These are phyloP conservation scores for Ampelomyces quisqualis DNA, from an alignment of 2,329 filamentous ascomycete genomes.

Conservation along the genomic window DNA sequence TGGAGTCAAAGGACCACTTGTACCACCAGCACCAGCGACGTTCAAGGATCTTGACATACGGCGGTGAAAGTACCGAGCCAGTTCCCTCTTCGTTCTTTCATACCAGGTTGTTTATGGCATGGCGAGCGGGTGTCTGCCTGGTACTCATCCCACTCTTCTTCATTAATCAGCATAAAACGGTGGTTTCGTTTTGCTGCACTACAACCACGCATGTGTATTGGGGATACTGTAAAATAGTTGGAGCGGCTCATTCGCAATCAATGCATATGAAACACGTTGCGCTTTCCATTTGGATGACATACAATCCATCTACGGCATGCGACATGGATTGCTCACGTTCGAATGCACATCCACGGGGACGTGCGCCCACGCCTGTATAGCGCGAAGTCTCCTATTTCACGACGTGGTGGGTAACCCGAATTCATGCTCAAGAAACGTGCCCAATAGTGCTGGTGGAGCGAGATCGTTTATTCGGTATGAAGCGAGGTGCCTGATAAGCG, in stretches of 20 bases:
- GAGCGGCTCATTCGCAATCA: not conserved
- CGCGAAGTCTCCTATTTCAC: no score
- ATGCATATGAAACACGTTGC: no score
- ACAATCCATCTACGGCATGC: no score
- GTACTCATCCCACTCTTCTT: constrained; percentile 4
- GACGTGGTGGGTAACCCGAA: no score
- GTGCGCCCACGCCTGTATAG: no score
- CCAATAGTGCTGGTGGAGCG: no score
- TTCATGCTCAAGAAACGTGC: no score
- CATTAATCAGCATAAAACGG: constrained; percentile 1
- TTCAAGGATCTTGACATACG: constrained; percentile 18
- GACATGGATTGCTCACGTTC: no score
- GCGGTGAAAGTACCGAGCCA: not conserved
- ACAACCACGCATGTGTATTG: not conserved
- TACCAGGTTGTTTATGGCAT: not conserved
- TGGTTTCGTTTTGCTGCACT: not conserved
- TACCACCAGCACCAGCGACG: constrained; percentile 33
- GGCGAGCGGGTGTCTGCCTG: not conserved
- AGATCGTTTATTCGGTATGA: no score
- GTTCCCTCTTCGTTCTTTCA: not conserved
- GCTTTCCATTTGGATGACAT: no score
- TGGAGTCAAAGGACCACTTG: constrained; percentile 38
- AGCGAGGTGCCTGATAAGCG: no score
- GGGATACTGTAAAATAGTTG: constrained; percentile 1
- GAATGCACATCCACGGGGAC: no score